Base-by-base conservation (phyloP, 2,329 filamentous ascomycete genomes). In the Ceratocystis alfenasii region DNA sequence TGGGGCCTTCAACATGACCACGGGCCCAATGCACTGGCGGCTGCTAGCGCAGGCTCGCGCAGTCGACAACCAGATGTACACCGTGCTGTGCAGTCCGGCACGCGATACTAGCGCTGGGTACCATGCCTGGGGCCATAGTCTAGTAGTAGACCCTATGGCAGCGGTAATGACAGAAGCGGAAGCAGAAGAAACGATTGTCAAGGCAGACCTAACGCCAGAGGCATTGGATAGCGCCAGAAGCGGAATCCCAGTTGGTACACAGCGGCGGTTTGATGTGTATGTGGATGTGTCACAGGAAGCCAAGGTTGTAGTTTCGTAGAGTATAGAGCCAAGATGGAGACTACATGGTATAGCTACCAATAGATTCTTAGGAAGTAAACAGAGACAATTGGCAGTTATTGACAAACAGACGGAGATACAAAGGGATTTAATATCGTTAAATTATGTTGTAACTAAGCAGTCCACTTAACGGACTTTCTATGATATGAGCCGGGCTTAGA, bases 1-100 rank as follows among this genome's bases (percentile, higher is more conserved):
- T 0, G 94, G 91, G n/a, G 94, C 94, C 0, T 99, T 99, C 81
- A 99, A 97, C 76, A 80, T 89, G 68, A 96, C 91, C 0, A 99
- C 94, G 0, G 94, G 94, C 0, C 87, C 89, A 5, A 76, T 97
- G 74, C 94, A 99, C 76, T 99, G 94, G 94, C 82, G 86, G 67
- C 78, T 99, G 70, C 83, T 89, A 71, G 93, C 87, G 0, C 83
- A 89, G 70, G 91, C 88, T 15, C 81, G 94, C 69, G 94, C 93
- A 4, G 82, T 95, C 71, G 93, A 99, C 73, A 97, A 97, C 74
- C 91, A 99, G 79, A 79, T 95, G 8, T 97, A 95, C 75, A 91
- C 97, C 12, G 94, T 86, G 44, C 77, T 99, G 74, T 99, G 94
- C 78, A 94, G 89, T 73, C 94, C 94, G 0, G 91, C 93, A 41